Conservation (phyloP, 2,329 filamentous ascomycete species). For the Conoideocrella luteorostrata region DNA sequence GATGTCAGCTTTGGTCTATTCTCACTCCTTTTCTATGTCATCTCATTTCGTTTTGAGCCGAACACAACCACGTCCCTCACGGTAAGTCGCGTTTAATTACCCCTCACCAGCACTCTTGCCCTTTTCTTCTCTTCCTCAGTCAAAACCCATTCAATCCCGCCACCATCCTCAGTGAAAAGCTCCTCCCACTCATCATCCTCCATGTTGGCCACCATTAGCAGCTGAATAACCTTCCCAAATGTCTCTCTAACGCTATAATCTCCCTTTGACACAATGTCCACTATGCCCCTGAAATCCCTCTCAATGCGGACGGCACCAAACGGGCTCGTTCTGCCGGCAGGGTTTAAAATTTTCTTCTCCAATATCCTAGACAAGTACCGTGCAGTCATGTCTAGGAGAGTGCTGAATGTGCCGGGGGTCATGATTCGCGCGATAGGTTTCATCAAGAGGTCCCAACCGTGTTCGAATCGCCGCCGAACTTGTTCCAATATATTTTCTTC, state of each 20-base stretch:
- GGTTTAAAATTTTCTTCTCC: conserved; percentile 81
- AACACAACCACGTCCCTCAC: no score
- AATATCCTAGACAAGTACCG: conserved; percentile 70
- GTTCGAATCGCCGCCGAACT: conserved; percentile 73
- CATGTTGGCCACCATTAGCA: conserved; percentile 85
- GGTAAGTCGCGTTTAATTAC: no score
- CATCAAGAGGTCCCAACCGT: conserved; percentile 80
- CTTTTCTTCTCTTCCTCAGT: conserved; percentile 66
- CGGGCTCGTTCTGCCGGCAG: conserved; percentile 71
- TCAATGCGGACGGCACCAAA: conserved; percentile 79
- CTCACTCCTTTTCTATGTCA: no score
- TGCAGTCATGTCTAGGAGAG: conserved; percentile 68
- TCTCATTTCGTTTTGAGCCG: no score
- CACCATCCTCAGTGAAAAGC: conserved; percentile 46
- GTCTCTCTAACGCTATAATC: conserved; percentile 72
- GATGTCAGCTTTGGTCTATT: no score
- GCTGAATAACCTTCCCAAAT: conserved; percentile 71
- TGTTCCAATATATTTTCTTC: conserved; percentile 54
- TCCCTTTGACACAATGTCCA: conserved; percentile 59
- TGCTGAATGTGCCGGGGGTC: conserved; percentile 68
- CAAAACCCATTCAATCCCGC: conserved; percentile 65
- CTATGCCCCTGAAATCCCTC: conserved; percentile 72
- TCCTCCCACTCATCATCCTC: conserved; percentile 95
- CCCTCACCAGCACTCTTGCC: conserved; percentile 60
- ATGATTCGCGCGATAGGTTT: conserved; percentile 79